A percentile compares a stretch with the other conserved stretches of the same genome.
Evolutionary conservation across 768 basidiomycete species (phyloP).

Genomic region (Rhodotorula diobovata): DNA sequence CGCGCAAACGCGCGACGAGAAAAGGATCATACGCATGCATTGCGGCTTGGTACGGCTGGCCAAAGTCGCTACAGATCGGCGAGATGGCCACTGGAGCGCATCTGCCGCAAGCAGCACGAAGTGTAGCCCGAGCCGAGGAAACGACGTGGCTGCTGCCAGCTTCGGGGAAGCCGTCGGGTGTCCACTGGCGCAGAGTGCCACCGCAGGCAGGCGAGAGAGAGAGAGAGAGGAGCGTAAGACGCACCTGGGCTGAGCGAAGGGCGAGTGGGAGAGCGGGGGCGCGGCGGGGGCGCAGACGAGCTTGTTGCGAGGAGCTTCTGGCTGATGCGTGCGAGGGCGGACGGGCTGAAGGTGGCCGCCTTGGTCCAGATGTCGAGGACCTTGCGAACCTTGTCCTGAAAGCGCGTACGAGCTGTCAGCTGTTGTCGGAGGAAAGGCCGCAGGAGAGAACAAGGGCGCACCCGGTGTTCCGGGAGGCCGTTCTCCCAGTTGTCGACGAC

Average conservation of each 20-base stretch:
- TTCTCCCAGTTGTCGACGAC: conserved; percentile 74
- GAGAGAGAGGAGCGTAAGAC: neutral
- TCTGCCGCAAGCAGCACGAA: neutral
- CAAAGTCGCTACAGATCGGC: conserved; percentile 5
- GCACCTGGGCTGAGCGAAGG: conserved; percentile 29
- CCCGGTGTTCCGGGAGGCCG: conserved; percentile 71
- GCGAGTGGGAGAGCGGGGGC: neutral
- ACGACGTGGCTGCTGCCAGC: no score
- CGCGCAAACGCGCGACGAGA: no score
- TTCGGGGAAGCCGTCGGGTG: no score
- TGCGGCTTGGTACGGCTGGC: neutral
- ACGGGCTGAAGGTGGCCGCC: conserved; percentile 64
- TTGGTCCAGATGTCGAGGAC: conserved; percentile 97
- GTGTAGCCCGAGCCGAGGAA: neutral
- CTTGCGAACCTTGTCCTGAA: conserved; percentile 92
- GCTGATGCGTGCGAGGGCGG: conserved; percentile 13
- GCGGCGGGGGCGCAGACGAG: neutral
- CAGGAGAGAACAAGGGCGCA: conserved; percentile 54
- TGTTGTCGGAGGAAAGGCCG: no score
- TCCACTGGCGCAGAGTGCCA: neutral
- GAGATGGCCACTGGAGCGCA: neutral
- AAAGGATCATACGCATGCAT: conserved; percentile 3
- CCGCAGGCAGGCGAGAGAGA: neutral
- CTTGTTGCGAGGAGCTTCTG: conserved; percentile 26
- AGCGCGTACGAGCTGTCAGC: neutral